Conservation (phyloP, 2,329 filamentous ascomycete species). For the Colletotrichum tropicale region DNA sequence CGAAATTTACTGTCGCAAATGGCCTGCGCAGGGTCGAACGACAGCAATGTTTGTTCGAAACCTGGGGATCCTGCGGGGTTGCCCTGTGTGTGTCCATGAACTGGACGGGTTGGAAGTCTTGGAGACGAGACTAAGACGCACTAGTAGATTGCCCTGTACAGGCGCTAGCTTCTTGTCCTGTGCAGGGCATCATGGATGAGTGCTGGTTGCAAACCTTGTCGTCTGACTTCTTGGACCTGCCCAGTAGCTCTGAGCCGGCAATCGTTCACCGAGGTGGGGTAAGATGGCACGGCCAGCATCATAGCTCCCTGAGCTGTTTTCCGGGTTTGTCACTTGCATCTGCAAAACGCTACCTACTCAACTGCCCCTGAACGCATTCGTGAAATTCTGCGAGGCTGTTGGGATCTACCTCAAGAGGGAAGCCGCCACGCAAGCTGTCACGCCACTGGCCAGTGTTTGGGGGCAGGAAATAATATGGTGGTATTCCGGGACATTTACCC, state of each 20-base stretch:
- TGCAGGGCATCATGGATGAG: background rate
- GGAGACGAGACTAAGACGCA: background rate
- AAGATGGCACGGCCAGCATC: background rate
- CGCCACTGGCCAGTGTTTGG: background rate
- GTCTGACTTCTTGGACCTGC: background rate
- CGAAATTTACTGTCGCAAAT: background rate
- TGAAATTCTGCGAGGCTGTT: background rate
- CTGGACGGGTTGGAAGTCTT: background rate
- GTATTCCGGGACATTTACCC: background rate
- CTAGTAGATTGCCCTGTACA: background rate
- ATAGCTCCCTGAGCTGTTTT: background rate
- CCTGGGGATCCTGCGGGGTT: background rate
- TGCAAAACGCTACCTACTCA: background rate
- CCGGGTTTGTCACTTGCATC: background rate
- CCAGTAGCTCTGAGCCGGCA: background rate
- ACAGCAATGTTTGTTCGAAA: background rate
- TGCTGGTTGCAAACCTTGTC: background rate
- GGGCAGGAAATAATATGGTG: background rate
- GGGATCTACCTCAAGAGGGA: background rate
- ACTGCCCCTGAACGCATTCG: background rate
- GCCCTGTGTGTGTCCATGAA: conserved; percentile 4
- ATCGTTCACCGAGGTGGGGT: background rate
- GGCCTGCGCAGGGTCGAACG: background rate
- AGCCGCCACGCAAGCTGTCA: background rate
- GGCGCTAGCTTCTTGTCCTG: background rate